Conservation (phyloP, 2,329 filamentous ascomycete genomes). For the Aspergillus ochraceus region DNA sequence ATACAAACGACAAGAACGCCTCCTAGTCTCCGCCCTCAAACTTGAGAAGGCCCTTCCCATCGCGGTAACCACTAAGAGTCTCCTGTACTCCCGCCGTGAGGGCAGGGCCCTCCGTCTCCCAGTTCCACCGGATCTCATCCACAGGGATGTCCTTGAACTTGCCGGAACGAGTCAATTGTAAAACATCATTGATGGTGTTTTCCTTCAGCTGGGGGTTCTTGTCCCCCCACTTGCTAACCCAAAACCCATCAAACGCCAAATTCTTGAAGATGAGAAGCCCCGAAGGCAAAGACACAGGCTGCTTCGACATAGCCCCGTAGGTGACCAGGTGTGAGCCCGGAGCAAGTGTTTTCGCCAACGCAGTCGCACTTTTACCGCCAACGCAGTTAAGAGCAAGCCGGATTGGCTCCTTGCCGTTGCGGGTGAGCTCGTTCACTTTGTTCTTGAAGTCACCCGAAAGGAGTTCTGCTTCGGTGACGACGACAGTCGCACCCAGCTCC, state of each 20-base stretch:
- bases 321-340: constrained; percentile 77
- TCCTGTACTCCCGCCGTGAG: constrained; percentile 76
- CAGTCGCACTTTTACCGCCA: constrained; percentile 78
- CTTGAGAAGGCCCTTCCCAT: constrained; percentile 86
- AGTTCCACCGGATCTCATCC: constrained; percentile 79
- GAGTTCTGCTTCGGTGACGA: constrained; percentile 63
- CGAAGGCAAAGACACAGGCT: constrained; percentile 78
- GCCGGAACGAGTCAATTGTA: constrained; percentile 71
- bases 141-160: constrained; percentile 82
- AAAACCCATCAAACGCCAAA: constrained; percentile 86
- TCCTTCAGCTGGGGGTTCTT: constrained; percentile 70
- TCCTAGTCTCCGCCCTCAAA: constrained; percentile 56
- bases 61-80: constrained; percentile 78
- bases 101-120: constrained; percentile 70
- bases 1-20: not conserved
- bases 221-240: constrained; percentile 89
- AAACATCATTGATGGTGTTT: constrained; percentile 79
- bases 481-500: constrained; percentile 62
- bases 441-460: constrained; percentile 45
- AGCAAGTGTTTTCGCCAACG: constrained; percentile 72
- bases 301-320: constrained; percentile 91
- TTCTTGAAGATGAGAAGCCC: constrained; percentile 92
- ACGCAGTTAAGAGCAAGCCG: constrained; percentile 89
- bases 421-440: constrained; percentile 66
- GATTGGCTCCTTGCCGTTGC: constrained; percentile 69